phyloP scores from a whole-genome alignment of 2,329 filamentous ascomycete genomes.

The Epichloe amarillans region DNA sequence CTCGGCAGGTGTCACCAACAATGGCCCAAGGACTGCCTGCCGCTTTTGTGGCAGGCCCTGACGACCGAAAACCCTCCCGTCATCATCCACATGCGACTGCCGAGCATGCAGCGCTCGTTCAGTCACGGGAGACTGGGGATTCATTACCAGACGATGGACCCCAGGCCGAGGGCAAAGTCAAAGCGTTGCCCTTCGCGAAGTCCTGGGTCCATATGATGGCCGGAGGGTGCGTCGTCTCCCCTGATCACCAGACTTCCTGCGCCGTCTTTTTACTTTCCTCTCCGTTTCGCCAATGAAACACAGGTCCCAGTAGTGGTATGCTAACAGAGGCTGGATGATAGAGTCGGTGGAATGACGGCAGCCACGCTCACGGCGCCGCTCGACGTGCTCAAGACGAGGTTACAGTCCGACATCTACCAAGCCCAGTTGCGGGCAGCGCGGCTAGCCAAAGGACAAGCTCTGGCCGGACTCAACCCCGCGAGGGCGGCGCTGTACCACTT shows the following conservation, averaged over 20 bases:
- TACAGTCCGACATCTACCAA: constrained; percentile 93
- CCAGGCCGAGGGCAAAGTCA: constrained; percentile 18
- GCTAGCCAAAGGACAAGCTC: constrained; percentile 40
- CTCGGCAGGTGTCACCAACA: background rate
- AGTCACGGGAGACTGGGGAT: constrained; percentile 50
- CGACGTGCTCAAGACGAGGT: constrained; percentile 82
- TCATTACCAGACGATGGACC: constrained; percentile 31
- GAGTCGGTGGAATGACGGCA: constrained; percentile 79
- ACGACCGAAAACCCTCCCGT: constrained; percentile 17
- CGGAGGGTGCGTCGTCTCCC: constrained; percentile 56
- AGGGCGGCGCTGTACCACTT: constrained; percentile 62
- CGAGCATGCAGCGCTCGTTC: constrained; percentile 30
- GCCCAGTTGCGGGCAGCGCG: constrained; percentile 59
- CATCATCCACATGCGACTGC: constrained; percentile 16
- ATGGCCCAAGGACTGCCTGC: constrained; percentile 21
- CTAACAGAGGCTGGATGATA: constrained; percentile 23
- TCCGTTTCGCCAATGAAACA: background rate
- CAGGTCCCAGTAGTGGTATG: background rate
- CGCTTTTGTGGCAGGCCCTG: constrained; percentile 17
- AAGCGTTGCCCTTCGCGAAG: constrained; percentile 46
- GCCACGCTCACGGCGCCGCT: constrained; percentile 88
- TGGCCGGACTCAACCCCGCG: constrained; percentile 41
- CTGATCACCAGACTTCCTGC: background rate
- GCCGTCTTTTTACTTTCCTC: background rate
- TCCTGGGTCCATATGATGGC: constrained; percentile 89